phyloP scores from a whole-genome alignment of 495 filamentous ascomycete species.

The Clavariopsis aquatica region DNA sequence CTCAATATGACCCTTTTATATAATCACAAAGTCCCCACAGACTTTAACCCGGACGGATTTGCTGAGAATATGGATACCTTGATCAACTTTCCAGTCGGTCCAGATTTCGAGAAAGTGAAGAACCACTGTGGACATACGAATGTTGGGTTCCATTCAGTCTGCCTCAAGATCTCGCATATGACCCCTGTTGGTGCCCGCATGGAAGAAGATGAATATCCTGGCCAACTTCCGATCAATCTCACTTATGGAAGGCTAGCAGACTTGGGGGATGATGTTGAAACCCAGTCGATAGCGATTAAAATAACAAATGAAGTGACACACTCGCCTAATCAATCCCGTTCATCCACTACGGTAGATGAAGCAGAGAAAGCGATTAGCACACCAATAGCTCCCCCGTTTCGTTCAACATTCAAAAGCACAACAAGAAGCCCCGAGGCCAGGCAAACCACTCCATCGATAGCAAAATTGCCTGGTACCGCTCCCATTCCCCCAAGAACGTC shows the following conservation, averaged over 20 bases:
- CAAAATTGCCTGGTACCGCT: no score
- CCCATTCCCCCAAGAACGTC: no score
- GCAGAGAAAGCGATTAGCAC: no score
- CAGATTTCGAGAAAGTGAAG: constrained; percentile 44
- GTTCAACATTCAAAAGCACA: no score
- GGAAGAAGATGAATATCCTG: background rate
- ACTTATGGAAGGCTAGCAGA: constrained; percentile 10
- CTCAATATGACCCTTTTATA: constrained; percentile 53
- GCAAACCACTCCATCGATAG: no score
- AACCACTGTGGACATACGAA: constrained; percentile 43
- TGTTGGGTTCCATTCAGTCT: constrained; percentile 47
- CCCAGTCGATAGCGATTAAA: no score
- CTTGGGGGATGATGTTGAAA: no score
- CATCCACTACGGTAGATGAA: no score
- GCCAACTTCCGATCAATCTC: constrained; percentile 19
- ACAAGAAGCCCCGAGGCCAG: no score
- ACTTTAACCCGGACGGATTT: constrained; percentile 51
- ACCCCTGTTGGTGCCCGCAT: background rate
- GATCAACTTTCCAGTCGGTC: constrained; percentile 45
- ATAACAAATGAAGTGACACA: no score
- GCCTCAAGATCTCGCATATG: constrained; percentile 45
- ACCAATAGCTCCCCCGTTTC: no score
- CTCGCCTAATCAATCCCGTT: no score
- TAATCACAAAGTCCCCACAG: constrained; percentile 45
- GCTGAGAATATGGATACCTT: constrained; percentile 37